A percentile compares a stretch with the other conserved stretches of the same genome.
Evolutionary conservation across 306 rosid species (phyloP).

Genomic region (Adenanthera pavonina): DNA sequence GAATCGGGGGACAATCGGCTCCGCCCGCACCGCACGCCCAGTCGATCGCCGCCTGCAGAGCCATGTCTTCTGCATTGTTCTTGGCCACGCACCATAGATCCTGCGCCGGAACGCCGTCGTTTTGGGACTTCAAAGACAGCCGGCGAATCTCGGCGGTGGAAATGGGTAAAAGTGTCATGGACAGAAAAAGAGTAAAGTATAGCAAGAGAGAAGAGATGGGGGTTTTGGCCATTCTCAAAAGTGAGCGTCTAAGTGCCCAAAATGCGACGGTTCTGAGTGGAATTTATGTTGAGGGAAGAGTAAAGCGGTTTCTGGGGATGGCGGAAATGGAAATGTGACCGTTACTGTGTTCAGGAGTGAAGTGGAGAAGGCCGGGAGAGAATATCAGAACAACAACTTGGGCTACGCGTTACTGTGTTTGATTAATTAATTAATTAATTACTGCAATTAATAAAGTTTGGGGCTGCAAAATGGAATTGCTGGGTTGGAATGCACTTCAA

Average conservation of each 20-base stretch:
- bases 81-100: constrained; percentile 98
- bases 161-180: constrained; percentile 28
- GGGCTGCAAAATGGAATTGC: neutral
- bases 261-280: neutral
- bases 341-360: constrained; percentile 47
- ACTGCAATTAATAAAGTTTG: too few relatives aligned
- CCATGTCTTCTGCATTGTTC: constrained; percentile 87
- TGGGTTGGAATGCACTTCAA: neutral
- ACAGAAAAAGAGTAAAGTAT: constrained; percentile 26
- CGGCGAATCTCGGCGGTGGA: constrained; percentile 28
- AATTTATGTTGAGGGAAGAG: neutral
- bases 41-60: constrained; percentile 69
- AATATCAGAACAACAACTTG: neutral
- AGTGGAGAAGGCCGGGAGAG: constrained; percentile 26
- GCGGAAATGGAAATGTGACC: constrained; percentile 54
- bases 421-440: too few relatives aligned
- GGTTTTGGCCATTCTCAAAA: constrained; percentile 43
- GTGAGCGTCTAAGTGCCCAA: neutral
- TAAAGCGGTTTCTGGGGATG: constrained; percentile 7
- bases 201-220: constrained; percentile 9
- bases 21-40: constrained; percentile 96
- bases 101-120: constrained; percentile 43
- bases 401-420: neutral
- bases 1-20: constrained; percentile 80
- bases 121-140: neutral